Conservation (phyloP, 108 stramenopile species). For the Cyclotella choctawhatcheeana region DNA sequence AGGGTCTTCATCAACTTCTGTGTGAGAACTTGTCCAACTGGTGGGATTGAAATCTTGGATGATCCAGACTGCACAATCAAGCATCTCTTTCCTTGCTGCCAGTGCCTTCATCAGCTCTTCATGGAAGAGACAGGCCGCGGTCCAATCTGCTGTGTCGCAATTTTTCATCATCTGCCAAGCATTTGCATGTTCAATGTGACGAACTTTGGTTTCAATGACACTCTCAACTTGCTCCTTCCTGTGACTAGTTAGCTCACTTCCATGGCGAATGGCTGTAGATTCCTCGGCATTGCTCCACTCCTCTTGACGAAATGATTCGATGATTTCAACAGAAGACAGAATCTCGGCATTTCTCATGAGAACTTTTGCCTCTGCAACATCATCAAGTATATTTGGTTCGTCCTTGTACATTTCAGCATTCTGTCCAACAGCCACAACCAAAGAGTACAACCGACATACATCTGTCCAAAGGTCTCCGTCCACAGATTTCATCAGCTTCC, state of each 20-base stretch:
- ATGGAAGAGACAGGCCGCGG: conserved; percentile 36
- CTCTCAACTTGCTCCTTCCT: conserved; percentile 31
- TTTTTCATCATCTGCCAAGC: conserved; percentile 41
- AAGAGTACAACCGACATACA: conserved; percentile 29
- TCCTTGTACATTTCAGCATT: conserved; percentile 25
- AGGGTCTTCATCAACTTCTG: not conserved
- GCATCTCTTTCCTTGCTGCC: conserved; percentile 10
- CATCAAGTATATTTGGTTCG: conserved; percentile 15
- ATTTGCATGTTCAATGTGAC: conserved; percentile 37
- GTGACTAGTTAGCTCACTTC: conserved; percentile 26
- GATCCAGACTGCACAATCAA: conserved; percentile 25
- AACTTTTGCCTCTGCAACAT: conserved; percentile 41
- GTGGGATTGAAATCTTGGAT: conserved; percentile 39
- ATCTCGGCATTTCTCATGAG: conserved; percentile 43
- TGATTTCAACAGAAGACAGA: conserved; percentile 36
- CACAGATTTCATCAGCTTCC: conserved; percentile 44
- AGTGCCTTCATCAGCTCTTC: conserved; percentile 20
- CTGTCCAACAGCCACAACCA: conserved; percentile 26
- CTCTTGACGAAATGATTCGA: conserved; percentile 34
- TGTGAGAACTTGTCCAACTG: conserved; percentile 25
- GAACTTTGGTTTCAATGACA: conserved; percentile 26
- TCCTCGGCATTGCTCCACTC: conserved; percentile 33
- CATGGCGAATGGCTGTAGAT: conserved; percentile 18
- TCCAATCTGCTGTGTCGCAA: conserved; percentile 24
- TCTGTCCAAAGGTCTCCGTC: conserved; percentile 42